Conservation (phyloP, 164 flowering plant genomes). For the Berberis thunbergii region DNA sequence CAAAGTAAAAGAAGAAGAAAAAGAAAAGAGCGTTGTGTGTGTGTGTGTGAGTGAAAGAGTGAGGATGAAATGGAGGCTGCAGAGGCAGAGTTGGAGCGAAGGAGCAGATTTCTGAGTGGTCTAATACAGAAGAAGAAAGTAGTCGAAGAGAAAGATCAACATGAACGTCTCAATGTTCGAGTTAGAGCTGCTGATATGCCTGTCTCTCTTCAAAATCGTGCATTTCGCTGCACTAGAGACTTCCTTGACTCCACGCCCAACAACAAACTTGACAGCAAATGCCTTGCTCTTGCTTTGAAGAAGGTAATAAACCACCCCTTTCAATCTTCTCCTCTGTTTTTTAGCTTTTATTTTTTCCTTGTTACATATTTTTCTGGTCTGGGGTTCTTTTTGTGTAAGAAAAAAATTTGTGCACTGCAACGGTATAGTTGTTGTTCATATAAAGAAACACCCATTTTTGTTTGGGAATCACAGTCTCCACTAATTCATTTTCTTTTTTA, state of each 20-base stretch:
- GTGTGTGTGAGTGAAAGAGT: slow-evolving; percentile 2
- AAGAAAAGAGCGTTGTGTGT: background rate
- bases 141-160: slow-evolving; percentile 37
- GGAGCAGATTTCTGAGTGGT: slow-evolving; percentile 74
- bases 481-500: no score
- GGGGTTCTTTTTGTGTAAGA: no score
- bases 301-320: slow-evolving; percentile 31
- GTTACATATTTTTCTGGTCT: no score
- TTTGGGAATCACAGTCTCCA: no score
- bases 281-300: slow-evolving; percentile 84
- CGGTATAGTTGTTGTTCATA: no score
- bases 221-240: slow-evolving; percentile 59
- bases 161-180: slow-evolving; percentile 40
- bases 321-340: background rate
- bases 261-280: slow-evolving; percentile 73
- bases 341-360: background rate
- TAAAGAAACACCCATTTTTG: no score
- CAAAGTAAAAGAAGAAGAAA: background rate
- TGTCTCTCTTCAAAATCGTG: slow-evolving; percentile 47
- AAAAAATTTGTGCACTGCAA: no score
- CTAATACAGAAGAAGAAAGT: slow-evolving; percentile 80
- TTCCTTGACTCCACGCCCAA: slow-evolving; percentile 58
- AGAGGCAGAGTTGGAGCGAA: slow-evolving; percentile 75
- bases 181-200: slow-evolving; percentile 93
- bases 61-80: slow-evolving; percentile 53